A percentile compares a stretch with the other conserved stretches of the same genome.
phyloP scores from a whole-genome alignment of 2,329 filamentous ascomycete species.

The Neofusicoccum laricinum region DNA sequence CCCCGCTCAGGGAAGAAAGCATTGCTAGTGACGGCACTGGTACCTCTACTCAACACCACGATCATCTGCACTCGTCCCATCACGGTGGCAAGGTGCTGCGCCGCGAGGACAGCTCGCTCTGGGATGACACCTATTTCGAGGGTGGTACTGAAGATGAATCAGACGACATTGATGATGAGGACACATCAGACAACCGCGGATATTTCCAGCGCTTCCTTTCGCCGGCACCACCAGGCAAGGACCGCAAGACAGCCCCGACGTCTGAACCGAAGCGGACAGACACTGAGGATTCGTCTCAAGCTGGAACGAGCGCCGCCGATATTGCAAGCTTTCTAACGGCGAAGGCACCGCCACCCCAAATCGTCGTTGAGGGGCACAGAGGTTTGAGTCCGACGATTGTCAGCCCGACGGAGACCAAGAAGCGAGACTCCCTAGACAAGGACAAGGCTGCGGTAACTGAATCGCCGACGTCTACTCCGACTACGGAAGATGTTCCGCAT shows the following conservation, averaged over 20 bases:
- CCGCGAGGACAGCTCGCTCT: slow-evolving; percentile 42
- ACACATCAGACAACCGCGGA: slow-evolving; percentile 22
- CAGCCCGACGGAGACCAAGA: neutral
- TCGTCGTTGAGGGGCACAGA: slow-evolving; percentile 6
- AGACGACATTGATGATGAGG: slow-evolving; percentile 40
- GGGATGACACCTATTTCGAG: slow-evolving; percentile 51
- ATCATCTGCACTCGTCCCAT: neutral
- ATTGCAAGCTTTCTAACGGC: slow-evolving; percentile 30
- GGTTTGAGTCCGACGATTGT: neutral
- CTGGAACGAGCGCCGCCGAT: slow-evolving; percentile 39
- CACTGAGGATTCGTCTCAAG: slow-evolving; percentile 22
- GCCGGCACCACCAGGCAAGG: slow-evolving; percentile 28
- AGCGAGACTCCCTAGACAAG: neutral
- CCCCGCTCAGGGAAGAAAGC: slow-evolving; percentile 28
- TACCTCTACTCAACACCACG: neutral
- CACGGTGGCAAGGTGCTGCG: neutral
- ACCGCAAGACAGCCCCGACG: slow-evolving; percentile 17
- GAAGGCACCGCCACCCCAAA: neutral
- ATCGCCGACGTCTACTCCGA: neutral
- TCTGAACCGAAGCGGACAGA: neutral
- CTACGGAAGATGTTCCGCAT: neutral
- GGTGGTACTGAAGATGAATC: slow-evolving; percentile 44
- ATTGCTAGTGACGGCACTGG: slow-evolving; percentile 17
- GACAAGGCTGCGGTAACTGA: neutral
- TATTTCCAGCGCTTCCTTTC: slow-evolving; percentile 34